These are phyloP conservation scores for Fraxinus xanthoxyloides DNA, from an alignment of 305 asterid genomes.

Conservation along the genomic window DNA sequence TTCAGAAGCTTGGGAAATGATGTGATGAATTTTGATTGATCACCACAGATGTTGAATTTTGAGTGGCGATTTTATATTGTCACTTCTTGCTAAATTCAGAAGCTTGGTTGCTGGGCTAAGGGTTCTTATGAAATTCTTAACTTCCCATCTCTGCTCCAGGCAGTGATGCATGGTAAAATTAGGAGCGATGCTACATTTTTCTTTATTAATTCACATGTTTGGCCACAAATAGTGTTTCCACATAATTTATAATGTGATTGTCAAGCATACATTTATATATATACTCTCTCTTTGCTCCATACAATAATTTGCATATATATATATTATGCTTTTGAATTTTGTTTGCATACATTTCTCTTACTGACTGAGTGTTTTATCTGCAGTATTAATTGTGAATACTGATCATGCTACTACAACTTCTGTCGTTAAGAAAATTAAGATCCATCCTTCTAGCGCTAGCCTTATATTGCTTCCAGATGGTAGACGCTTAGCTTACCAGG, in stretches of 20 bases:
- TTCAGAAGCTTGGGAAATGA: not conserved
- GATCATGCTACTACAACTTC: constrained; percentile 44
- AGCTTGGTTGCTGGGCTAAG: not conserved
- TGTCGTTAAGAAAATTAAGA: constrained; percentile 55
- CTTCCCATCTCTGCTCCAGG: not conserved
- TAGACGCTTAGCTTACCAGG: constrained; percentile 78
- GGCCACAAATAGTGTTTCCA: not conserved
- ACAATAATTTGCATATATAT: not conserved
- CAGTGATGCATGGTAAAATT: not conserved
- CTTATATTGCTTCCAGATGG: constrained; percentile 87
- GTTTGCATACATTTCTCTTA: not conserved
- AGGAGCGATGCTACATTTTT: not conserved
- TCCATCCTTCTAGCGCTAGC: constrained; percentile 74
- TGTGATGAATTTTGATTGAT: not conserved
- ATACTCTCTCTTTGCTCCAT: not conserved
- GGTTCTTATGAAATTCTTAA: not conserved
- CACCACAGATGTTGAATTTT: not conserved
- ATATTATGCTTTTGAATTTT: not conserved
- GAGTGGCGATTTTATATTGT: not conserved
- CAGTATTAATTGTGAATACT: constrained; percentile 71
- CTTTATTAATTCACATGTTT: not conserved
- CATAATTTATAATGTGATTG: not conserved
- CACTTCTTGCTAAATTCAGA: not conserved
- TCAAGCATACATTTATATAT: not conserved
- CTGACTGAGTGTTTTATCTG: constrained; percentile 27